These are phyloP conservation scores for Ceriops decandra DNA, from an alignment of 345 rosid genomes.

Conservation along the genomic window DNA sequence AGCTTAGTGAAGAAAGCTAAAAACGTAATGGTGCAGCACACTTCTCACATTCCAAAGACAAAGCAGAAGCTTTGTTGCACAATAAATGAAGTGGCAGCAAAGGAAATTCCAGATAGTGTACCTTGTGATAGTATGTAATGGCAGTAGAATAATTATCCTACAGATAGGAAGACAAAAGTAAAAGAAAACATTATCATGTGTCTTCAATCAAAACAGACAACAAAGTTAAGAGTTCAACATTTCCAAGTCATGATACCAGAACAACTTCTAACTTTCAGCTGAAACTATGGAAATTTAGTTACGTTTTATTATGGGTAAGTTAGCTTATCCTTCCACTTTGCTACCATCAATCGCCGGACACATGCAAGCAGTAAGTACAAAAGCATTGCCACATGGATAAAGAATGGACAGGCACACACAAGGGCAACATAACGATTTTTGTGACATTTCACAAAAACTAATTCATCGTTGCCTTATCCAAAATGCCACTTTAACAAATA, in stretches of 20 bases:
- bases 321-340: too few relatives aligned
- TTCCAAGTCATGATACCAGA: too few relatives aligned
- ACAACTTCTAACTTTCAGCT: too few relatives aligned
- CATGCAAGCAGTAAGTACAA: too few relatives aligned
- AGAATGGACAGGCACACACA: too few relatives aligned
- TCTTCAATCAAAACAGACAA: background rate
- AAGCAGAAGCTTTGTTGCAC: background rate
- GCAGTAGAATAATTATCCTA: constrained; percentile 82
- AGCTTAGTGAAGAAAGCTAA: too few relatives aligned
- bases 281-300: too few relatives aligned
- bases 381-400: too few relatives aligned
- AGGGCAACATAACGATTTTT: too few relatives aligned
- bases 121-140: constrained; percentile 84
- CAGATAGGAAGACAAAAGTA: background rate
- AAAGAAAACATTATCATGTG: background rate
- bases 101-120: constrained; percentile 14
- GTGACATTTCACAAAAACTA: too few relatives aligned
- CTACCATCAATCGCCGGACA: too few relatives aligned
- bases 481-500: background rate
- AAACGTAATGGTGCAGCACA: background rate
- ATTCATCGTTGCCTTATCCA: background rate
- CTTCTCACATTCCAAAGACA: background rate
- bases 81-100: background rate
- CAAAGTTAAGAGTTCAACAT: background rate
- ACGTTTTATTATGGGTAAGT: too few relatives aligned